Conservation (phyloP, 2,329 filamentous ascomycete species). For the Claviceps cyperi region DNA sequence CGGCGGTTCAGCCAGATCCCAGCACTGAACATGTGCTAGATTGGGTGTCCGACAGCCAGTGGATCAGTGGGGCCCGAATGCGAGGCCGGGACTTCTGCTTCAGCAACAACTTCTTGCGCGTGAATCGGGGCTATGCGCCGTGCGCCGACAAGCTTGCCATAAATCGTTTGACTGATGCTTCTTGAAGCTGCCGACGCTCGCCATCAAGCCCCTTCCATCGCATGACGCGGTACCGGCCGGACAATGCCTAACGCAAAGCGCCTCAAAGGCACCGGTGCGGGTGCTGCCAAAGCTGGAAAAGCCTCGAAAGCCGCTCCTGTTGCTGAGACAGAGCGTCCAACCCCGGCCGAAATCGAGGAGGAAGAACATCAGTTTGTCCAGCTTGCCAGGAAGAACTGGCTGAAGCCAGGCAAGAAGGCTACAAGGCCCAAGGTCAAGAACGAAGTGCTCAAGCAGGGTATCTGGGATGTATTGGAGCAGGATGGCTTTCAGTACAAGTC, state of each 20-base stretch:
- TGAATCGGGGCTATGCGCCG: no score
- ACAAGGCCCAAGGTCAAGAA: constrained; percentile 63
- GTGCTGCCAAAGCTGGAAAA: constrained; percentile 17
- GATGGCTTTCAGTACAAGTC: constrained; percentile 65
- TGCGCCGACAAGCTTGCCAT: no score
- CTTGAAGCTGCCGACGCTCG: neutral
- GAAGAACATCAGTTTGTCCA: constrained; percentile 59
- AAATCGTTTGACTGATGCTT: no score
- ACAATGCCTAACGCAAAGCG: constrained; percentile 46
- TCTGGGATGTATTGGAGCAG: constrained; percentile 80
- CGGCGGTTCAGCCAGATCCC: no score
- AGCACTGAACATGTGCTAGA: no score
- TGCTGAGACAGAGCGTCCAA: constrained; percentile 26
- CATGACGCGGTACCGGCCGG: constrained; percentile 1
- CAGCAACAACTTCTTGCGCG: no score
- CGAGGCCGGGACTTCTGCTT: no score
- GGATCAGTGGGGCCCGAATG: neutral
- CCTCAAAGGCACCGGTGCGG: constrained; percentile 37
- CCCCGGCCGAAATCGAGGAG: constrained; percentile 54
- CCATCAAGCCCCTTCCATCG: neutral
- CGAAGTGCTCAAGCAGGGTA: constrained; percentile 69
- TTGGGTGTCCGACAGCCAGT: no score
- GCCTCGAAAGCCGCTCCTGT: constrained; percentile 24
- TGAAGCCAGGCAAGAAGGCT: constrained; percentile 47
- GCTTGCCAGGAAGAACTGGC: constrained; percentile 75